These are phyloP conservation scores for Ophiostoma angusticollis DNA, from an alignment of 2,329 filamentous ascomycete species.

Conservation along the genomic window DNA sequence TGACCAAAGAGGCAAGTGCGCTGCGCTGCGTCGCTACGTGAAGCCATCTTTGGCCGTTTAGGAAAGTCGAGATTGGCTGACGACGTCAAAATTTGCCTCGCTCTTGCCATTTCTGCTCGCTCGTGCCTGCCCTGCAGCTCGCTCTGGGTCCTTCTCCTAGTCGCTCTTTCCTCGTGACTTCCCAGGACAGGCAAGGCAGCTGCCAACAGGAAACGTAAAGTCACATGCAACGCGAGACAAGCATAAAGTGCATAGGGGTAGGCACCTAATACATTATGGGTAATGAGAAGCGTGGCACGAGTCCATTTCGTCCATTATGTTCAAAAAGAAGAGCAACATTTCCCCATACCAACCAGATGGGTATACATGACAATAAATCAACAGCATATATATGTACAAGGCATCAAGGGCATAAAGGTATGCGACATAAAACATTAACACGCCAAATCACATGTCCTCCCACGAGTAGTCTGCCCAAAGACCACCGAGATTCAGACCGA, in stretches of 20 bases:
- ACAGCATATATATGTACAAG: too few relatives aligned
- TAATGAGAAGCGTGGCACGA: too few relatives aligned
- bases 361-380: not conserved
- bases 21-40: too few relatives aligned
- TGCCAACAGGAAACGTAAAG: not conserved
- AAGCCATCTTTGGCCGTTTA: too few relatives aligned
- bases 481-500: conserved; percentile 15
- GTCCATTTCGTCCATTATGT: too few relatives aligned
- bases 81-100: not conserved
- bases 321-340: too few relatives aligned
- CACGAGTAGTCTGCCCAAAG: conserved; percentile 17
- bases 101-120: conserved; percentile 3
- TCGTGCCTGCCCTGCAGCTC: not conserved
- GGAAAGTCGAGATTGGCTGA: too few relatives aligned
- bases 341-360: not conserved
- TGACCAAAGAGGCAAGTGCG: too few relatives aligned
- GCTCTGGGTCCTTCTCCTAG: not conserved
- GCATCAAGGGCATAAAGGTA: too few relatives aligned
- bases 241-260: too few relatives aligned
- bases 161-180: not conserved
- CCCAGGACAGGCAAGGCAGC: not conserved
- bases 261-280: too few relatives aligned
- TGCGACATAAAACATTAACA: not conserved
- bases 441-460: conserved; percentile 11
- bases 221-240: not conserved